Percentiles rank a stretch among this genome's conserved stretches.
Conservation (phyloP, 306 rosid genomes). For the Glycine tomentella region DNA sequence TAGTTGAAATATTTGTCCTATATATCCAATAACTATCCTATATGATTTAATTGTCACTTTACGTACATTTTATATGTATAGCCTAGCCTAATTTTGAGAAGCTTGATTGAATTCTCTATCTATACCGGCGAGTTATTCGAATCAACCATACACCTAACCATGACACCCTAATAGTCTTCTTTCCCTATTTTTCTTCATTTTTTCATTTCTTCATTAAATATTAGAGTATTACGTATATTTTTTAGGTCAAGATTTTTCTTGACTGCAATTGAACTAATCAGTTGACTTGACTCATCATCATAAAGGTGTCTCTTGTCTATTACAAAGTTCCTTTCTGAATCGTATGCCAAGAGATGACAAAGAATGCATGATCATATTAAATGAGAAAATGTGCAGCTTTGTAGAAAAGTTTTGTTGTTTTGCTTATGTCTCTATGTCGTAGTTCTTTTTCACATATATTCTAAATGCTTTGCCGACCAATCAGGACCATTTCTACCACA, state of each 20-base stretch:
- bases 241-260: neutral
- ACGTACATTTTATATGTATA: too few relatives aligned
- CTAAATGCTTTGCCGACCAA: neutral
- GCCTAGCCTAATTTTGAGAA: too few relatives aligned
- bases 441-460: neutral
- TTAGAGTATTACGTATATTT: neutral
- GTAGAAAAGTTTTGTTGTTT: constrained; percentile 14
- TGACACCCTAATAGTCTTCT: neutral
- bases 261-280: neutral
- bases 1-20: too few relatives aligned
- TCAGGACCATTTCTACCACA: constrained; percentile 10
- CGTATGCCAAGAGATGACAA: neutral
- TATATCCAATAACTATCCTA: too few relatives aligned
- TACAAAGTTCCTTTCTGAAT: neutral
- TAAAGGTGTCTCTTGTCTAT: constrained; percentile 28
- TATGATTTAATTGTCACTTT: too few relatives aligned
- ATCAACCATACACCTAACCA: neutral
- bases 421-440: constrained; percentile 17
- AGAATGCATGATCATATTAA: neutral
- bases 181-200: neutral
- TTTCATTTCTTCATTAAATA: neutral
- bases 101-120: too few relatives aligned
- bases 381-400: neutral
- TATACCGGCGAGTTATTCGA: too few relatives aligned
- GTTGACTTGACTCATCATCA: neutral